phyloP scores from a whole-genome alignment of 345 rosid species.

The Syzygium oleosum region DNA sequence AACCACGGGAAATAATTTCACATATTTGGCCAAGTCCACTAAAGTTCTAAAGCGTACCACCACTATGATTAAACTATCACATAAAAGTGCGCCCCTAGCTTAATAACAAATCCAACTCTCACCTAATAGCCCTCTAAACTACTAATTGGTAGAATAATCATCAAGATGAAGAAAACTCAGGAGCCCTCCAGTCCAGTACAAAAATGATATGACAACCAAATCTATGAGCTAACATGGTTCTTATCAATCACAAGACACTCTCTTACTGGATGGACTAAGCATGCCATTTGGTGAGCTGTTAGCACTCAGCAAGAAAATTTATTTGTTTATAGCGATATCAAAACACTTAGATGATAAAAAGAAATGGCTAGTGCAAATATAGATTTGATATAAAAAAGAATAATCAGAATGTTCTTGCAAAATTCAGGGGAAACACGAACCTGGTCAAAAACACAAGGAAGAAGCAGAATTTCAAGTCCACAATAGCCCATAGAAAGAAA shows the following conservation, averaged over 20 bases:
- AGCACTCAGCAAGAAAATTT: not conserved
- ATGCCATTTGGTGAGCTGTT: not conserved
- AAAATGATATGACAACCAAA: not conserved
- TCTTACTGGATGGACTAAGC: not conserved
- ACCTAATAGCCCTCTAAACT: not conserved
- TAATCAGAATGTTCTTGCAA: not conserved
- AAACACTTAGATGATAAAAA: not conserved
- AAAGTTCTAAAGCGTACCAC: not conserved
- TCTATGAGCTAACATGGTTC: not conserved
- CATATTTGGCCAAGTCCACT: not conserved
- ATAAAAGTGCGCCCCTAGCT: not conserved
- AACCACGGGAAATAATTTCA: not conserved
- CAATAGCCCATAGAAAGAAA: constrained; percentile 18
- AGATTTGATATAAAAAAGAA: not conserved
- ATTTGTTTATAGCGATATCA: not conserved
- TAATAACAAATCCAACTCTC: not conserved
- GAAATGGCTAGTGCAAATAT: not conserved
- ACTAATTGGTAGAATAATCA: not conserved
- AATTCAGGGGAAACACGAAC: constrained; percentile 15
- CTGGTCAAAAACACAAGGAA: constrained; percentile 12
- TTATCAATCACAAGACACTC: not conserved
- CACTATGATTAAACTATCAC: not conserved
- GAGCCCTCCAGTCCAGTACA: not conserved
- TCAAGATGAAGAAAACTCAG: not conserved
- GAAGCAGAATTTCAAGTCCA: constrained; percentile 26